A percentile compares a stretch with the other conserved stretches of the same genome.
phyloP scores from a whole-genome alignment of 495 filamentous ascomycete species.

The Aspergillus olivimuriae region DNA sequence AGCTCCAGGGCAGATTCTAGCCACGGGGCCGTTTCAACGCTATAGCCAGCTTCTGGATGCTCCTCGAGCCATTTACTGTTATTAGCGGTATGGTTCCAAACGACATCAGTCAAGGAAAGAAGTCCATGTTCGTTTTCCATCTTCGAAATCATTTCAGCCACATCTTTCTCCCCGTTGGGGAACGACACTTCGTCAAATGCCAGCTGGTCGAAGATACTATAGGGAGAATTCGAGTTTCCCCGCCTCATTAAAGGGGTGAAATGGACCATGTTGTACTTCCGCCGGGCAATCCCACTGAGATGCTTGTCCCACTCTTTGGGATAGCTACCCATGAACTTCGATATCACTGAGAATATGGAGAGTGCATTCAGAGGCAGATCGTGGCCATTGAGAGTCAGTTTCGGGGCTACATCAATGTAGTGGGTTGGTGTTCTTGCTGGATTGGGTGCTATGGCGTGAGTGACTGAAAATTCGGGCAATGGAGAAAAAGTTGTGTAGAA shows the following conservation, averaged over 20 bases:
- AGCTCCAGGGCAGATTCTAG: constrained; percentile 81
- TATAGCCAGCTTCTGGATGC: constrained; percentile 95
- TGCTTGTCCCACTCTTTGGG: constrained; percentile 85
- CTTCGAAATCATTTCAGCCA: constrained; percentile 65
- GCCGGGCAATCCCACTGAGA: constrained; percentile 73
- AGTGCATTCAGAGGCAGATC: constrained; percentile 76
- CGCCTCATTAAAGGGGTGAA: constrained; percentile 91
- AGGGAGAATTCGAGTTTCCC: constrained; percentile 89
- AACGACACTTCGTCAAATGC: constrained; percentile 78
- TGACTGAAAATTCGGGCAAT: constrained; percentile 67
- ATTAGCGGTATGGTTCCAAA: constrained; percentile 96
- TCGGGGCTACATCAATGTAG: constrained; percentile 90
- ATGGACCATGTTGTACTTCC: constrained; percentile 98
- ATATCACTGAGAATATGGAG: constrained; percentile 89
- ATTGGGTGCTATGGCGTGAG: constrained; percentile 41
- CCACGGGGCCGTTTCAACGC: constrained; percentile 87
- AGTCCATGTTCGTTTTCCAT: constrained; percentile 83
- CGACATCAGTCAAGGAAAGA: constrained; percentile 89
- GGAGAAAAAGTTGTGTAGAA: constrained; percentile 94
- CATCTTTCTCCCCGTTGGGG: constrained; percentile 79
- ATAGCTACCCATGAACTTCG: constrained; percentile 95
- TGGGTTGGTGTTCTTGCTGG: constrained; percentile 65
- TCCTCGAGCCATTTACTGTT: constrained; percentile 92
- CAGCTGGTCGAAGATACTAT: constrained; percentile 91
- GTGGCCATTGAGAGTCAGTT: constrained; percentile 62